Evolutionary conservation across 306 rosid genomes (phyloP), one percentile per base, ranked within the genome.

Genomic region (Hippophae rhamnoides): DNA sequence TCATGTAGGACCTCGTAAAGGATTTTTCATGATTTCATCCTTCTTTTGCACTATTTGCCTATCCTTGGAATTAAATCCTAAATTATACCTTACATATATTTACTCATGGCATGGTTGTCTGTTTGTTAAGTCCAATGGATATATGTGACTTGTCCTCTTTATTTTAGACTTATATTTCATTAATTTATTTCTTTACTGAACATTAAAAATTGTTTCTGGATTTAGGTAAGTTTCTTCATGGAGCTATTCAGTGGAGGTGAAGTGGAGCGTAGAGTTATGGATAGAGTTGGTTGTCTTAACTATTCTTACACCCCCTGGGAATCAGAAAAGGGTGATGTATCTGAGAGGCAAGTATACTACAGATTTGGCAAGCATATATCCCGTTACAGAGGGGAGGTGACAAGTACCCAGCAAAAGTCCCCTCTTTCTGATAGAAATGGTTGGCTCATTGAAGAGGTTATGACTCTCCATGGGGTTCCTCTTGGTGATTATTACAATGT

Each of bases 301-400:
- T 93, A 93, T 72, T 83, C 95, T 54, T 62, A 26, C 68, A 88
- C 94, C 55, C 89, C 95, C 59, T 93, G 97, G 99, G 97, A 85
- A 70, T 80, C 82, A 5, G 99, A 93, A 79, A 84, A 84, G 50
- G 82, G 66, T 2, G 76, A 75, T 63, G 73, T 70, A 46, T 65
- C 49, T 57, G 94, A 80, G 82, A 88, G 97, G 79, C 90, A 89
- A 56, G 56, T 86, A 18, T 80, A 82, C 79, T 93, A 78, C 82
- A 77, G 74, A 63, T 80, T 78, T 70, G 90, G 82, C 62, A 93
- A 86, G 62, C 80, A 76, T 48, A 76, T 86, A 71, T 76, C 93
- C 57, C 82, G 71, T 27, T 86, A 78, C 65, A 81, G 70, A 80
- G 97, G 84, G 62, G 90, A 93, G 77, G 89, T 86, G 64, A 88